Percentiles rank a stretch among this genome's conserved stretches.
These are phyloP conservation scores for Cudoniella acicularis DNA, from an alignment of 495 filamentous ascomycete genomes.

Conservation along the genomic window DNA sequence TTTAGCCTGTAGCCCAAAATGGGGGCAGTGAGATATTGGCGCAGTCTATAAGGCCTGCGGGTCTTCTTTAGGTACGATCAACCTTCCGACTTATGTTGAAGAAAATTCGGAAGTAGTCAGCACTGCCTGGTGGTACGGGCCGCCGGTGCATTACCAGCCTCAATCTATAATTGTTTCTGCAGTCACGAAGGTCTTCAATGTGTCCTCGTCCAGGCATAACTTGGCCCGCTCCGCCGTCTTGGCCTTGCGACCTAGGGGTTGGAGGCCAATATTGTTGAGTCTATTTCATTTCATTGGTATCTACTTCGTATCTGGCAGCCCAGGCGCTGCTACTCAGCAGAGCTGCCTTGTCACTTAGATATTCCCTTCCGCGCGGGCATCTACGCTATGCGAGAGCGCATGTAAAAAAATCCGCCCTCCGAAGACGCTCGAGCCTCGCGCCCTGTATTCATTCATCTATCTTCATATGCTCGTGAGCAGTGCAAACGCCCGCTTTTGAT, in stretches of 20 bases:
- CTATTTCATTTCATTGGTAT: neutral
- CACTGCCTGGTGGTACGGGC: neutral
- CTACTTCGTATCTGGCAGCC: too few species aligned
- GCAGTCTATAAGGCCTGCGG: neutral
- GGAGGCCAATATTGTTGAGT: neutral
- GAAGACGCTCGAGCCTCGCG: neutral
- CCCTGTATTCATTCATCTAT: neutral
- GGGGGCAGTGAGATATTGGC: conserved; percentile 3
- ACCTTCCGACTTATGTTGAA: neutral
- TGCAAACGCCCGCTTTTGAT: neutral
- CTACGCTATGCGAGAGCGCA: neutral
- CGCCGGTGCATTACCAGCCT: neutral
- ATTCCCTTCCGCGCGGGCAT: neutral
- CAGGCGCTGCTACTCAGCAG: neutral
- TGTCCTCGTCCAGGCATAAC: neutral
- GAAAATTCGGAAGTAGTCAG: neutral
- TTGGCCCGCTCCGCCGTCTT: neutral
- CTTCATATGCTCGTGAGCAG: neutral
- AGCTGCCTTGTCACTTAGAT: neutral
- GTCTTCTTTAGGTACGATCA: neutral
- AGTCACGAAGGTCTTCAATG: neutral
- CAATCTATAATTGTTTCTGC: neutral
- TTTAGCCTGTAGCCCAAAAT: neutral
- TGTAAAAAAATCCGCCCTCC: neutral
- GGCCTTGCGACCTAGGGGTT: neutral